phyloP scores from a whole-genome alignment of 441 rosid genomes.

The Pelargonium australe region DNA sequence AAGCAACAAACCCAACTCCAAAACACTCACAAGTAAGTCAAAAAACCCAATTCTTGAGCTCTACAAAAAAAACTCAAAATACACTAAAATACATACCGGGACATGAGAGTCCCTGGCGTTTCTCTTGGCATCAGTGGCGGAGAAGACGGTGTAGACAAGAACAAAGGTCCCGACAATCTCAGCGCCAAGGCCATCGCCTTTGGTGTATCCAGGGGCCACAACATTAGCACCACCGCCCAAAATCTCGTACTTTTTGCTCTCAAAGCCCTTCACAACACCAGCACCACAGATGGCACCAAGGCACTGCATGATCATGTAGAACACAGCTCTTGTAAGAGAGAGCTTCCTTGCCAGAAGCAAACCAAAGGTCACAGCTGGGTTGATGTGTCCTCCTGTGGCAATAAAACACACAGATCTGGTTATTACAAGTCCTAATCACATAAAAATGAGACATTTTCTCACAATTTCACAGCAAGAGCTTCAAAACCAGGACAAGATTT shows the following conservation, averaged over 20 bases:
- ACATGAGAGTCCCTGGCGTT: conserved; percentile 23
- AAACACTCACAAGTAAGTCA: no score
- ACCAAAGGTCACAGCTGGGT: conserved; percentile 23
- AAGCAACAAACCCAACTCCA: background rate
- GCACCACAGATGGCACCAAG: conserved; percentile 20
- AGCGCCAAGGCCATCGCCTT: conserved; percentile 21
- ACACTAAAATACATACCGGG: conserved; percentile 10
- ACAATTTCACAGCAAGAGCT: no score
- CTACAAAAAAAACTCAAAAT: no score
- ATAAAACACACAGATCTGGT: background rate
- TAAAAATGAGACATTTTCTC: background rate
- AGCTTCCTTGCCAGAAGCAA: conserved; percentile 22
- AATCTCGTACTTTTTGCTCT: conserved; percentile 12
- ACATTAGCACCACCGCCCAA: conserved; percentile 14
- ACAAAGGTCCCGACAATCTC: conserved; percentile 13
- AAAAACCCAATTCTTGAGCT: no score
- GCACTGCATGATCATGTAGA: conserved; percentile 24
- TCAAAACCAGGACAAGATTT: no score
- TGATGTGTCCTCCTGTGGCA: conserved; percentile 21
- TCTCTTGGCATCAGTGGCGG: conserved; percentile 25
- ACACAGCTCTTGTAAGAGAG: conserved; percentile 20
- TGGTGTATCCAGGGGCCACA: conserved; percentile 17
- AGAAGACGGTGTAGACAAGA: conserved; percentile 24
- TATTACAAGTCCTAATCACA: background rate
- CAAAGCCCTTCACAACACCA: conserved; percentile 21